A percentile compares a stretch with the other conserved stretches of the same genome.
Evolutionary conservation across 345 rosid species (phyloP).

Genomic region (Stellera chamaejasme): DNA sequence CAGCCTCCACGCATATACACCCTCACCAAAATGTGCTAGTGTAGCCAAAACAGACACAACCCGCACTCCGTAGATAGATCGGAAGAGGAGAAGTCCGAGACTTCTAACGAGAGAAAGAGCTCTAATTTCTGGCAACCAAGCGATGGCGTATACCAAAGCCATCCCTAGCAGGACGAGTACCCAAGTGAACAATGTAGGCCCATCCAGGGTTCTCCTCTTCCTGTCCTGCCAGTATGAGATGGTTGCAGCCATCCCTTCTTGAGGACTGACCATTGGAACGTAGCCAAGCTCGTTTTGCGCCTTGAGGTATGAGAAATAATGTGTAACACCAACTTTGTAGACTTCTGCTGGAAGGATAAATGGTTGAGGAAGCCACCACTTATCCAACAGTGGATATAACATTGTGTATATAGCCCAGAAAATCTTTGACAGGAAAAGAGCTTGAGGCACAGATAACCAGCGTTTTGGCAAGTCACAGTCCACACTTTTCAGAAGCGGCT

Average conservation of each 20-base stretch:
- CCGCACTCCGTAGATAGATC: slow-evolving; percentile 39
- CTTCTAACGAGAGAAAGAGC: slow-evolving; percentile 51
- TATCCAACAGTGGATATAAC: slow-evolving; percentile 72
- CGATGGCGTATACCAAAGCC: slow-evolving; percentile 33
- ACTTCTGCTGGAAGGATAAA: slow-evolving; percentile 88
- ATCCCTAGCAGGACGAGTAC: slow-evolving; percentile 42
- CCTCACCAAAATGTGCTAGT: slow-evolving; percentile 48
- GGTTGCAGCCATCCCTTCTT: slow-evolving; percentile 85
- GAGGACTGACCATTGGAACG: slow-evolving; percentile 70
- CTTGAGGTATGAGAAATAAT: slow-evolving; percentile 80
- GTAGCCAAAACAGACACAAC: slow-evolving; percentile 27
- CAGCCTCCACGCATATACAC: slow-evolving; percentile 45
- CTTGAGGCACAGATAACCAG: slow-evolving; percentile 45
- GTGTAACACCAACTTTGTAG: slow-evolving; percentile 90
- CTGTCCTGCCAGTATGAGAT: slow-evolving; percentile 66
- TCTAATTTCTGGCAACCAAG: slow-evolving; percentile 61
- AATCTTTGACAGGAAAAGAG: slow-evolving; percentile 50
- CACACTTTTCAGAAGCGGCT: slow-evolving; percentile 54
- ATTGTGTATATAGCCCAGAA: slow-evolving; percentile 50
- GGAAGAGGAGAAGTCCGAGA: slow-evolving; percentile 41
- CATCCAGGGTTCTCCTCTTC: slow-evolving; percentile 57
- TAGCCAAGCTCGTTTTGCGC: slow-evolving; percentile 89
- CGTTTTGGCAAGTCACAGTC: slow-evolving; percentile 63
- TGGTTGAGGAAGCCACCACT: slow-evolving; percentile 87
- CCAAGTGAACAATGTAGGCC: slow-evolving; percentile 63